Evolutionary conservation across 768 basidiomycete genomes (phyloP).

Genomic region (Dacryopinax spathularia): DNA sequence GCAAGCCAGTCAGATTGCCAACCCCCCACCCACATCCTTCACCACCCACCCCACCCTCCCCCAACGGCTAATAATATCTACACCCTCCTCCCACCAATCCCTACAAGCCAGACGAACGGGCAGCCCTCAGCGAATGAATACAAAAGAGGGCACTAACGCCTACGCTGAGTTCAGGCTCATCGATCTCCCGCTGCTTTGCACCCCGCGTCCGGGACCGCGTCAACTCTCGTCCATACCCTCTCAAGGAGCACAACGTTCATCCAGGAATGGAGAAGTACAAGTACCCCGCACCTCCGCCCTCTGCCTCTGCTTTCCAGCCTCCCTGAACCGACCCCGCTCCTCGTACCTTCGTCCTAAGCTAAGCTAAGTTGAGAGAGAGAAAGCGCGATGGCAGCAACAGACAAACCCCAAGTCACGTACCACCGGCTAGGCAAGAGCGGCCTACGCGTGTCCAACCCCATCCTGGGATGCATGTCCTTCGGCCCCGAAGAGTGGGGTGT

Average conservation of each 20-base stretch:
- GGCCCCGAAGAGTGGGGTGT: neutral
- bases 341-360: too few species aligned
- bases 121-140: too few species aligned
- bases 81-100: neutral
- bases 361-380: too few species aligned
- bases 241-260: neutral
- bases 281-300: neutral
- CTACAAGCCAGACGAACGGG: too few species aligned
- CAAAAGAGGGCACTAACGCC: too few species aligned
- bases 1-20: too few species aligned
- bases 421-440: slow-evolving; percentile 18
- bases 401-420: neutral
- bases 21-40: too few species aligned
- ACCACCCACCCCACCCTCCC: too few species aligned
- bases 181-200: neutral
- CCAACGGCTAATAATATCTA: too few species aligned
- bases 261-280: slow-evolving; percentile 1
- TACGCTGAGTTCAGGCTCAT: neutral
- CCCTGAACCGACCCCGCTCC: neutral
- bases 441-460: slow-evolving; percentile 24
- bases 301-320: neutral
- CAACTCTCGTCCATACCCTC: neutral
- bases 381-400: too few species aligned
- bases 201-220: neutral
- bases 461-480: slow-evolving; percentile 17